Percentiles rank a stretch among this genome's conserved stretches.
phyloP scores from a whole-genome alignment of 2,329 filamentous ascomycete species.

The Coniochaeta sp. region DNA sequence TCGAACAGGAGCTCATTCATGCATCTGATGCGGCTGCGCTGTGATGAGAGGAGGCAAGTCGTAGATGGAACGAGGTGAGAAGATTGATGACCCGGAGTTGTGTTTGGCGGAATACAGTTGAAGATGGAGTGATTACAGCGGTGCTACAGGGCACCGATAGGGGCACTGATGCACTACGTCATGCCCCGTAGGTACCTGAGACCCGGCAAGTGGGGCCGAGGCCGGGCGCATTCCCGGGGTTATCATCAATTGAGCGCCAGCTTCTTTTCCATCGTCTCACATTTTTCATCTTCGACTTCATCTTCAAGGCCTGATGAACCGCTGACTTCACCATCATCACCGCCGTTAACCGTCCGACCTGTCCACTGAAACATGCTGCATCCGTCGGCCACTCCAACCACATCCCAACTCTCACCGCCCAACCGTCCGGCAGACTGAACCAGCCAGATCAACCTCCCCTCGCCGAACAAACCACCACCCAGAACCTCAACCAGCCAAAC shows the following conservation, averaged over 20 bases:
- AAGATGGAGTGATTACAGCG: too few relatives aligned
- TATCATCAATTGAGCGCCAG: too few relatives aligned
- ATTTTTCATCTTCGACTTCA: not conserved
- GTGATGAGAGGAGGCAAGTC: not conserved
- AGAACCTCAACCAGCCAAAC: not conserved
- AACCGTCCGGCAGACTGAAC: not conserved
- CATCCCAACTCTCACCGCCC: not conserved
- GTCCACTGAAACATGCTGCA: not conserved
- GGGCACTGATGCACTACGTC: too few relatives aligned
- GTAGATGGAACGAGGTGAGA: too few relatives aligned
- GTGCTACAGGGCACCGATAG: too few relatives aligned
- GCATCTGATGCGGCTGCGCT: not conserved
- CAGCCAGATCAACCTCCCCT: too few relatives aligned
- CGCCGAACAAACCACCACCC: too few relatives aligned
- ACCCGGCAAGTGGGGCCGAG: not conserved
- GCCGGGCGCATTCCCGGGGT: not conserved
- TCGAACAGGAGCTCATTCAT: conserved; percentile 74
- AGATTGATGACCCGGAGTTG: not conserved
- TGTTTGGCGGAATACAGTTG: not conserved
- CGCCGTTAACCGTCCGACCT: not conserved
- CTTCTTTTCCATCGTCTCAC: too few relatives aligned
- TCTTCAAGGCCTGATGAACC: not conserved
- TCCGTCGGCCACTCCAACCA: not conserved
- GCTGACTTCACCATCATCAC: not conserved
- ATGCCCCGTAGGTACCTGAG: too few relatives aligned